Base-by-base conservation (phyloP, 805 yeast genomes). In the Barnettozyma sucrosica region DNA sequence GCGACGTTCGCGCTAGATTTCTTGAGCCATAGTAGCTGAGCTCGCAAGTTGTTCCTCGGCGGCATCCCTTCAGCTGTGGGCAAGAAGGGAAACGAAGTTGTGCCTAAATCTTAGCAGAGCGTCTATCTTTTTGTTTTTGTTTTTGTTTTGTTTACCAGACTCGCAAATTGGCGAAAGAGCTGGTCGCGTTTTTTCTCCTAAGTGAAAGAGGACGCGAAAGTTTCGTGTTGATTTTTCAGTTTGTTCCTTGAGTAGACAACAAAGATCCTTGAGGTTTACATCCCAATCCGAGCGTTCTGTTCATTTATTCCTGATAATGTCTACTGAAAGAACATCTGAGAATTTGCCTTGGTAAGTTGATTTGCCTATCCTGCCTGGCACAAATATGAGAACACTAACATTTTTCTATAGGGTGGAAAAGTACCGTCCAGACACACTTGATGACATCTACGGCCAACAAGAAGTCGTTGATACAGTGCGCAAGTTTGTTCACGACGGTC, bases 371-470 rank as follows among this genome's bases (percentile, higher is more conserved):
- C 13, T 10, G 23, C 14, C 37, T 7, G 23, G 11, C n/a, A 7
- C 13, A 9, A 16, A 18, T 8, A 18, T 18, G 8, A 5, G 37
- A 34, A 11, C 7, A 41, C 51, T 45, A 45, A 41, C 50, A 28
- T 20, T 18, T 16, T 20, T 3, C 9, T 20, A 6, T 21, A 58
- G 90, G 99, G 95, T 93, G 41, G 99, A 93, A 64, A 93, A 93
- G 65, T 93, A 92, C 66, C 81, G 99, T 53, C 99, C 99, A 0
- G 69, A 72, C 30, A 73, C 82, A 2, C 70, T 93, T 44, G 89
- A 86, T 51, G 97, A 93, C 41, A 92, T 93, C 9, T 81, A 88
- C 58, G 99, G 99, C 5, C 98, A 93, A 62, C 79, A 79, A 43
- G 93, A 85, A 43, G 88, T 89, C 26, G 88, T 93, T 7, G 76